Base-by-base conservation (phyloP, 1,284 basidiomycete species). In the Coniferiporia weirii region DNA sequence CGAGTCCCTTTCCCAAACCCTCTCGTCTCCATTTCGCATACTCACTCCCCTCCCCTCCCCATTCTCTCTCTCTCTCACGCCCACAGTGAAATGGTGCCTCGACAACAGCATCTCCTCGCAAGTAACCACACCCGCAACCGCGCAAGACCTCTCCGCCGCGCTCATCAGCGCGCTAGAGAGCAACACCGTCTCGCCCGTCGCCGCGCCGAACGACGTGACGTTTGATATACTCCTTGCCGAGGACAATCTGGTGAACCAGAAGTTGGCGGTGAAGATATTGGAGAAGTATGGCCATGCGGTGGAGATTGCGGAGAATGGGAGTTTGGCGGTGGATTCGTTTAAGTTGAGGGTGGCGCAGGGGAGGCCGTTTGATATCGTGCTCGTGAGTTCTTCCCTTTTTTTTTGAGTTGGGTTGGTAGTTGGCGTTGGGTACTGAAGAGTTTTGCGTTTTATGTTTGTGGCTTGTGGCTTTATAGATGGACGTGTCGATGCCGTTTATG, bases 401-500 rank as follows among this genome's bases (percentile, higher is more conserved):
- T 27, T 27, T 27, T 27, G 27, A 27, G 27, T 5, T 27, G 27
- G 27, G 27, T 27, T 27, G 27, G 2, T 27, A 3, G 27, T 27
- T 5, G 2, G 27, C 27, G 27, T 27, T 27, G 27, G 5, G 13
- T 22, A 17, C 47, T 19, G 19, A 10, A 2, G 13, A 46, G 19
- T 48, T 15, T 3, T 3, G 51, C n/a, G 40, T 27, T 27, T 27
- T 27, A 49, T 49, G 47, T 49, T 49, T 13, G 13, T 20, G 27
- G n/a, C 9, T 12, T 9, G 19, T 19, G 38, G 40, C 55, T 9
- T 32, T 60, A 54, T 58, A 97, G 85, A 98, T 99, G 97, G 96
- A 99, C 69, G 92, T 98, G 17, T 95, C 92, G 3, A 97, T 97
- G 95, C 95, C 94, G 12, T 89, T 95, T 75, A 95, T 96, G 94